Percentiles rank a stretch among this genome's conserved stretches.
phyloP scores from a whole-genome alignment of 2,329 filamentous ascomycete species.

The Paracamarosporium sp. region DNA sequence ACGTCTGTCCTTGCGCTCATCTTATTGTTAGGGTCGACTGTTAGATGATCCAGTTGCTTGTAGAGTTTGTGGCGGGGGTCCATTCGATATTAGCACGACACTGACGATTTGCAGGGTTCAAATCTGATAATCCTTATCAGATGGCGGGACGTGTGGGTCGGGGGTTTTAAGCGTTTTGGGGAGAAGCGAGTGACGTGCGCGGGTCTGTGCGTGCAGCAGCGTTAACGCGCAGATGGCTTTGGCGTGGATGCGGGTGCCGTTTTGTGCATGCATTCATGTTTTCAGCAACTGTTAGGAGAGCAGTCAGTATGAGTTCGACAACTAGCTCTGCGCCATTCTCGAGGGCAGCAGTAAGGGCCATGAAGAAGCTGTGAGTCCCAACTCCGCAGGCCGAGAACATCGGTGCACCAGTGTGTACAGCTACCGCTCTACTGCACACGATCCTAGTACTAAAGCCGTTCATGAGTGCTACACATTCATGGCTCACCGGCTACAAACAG shows the following conservation, averaged over 20 bases:
- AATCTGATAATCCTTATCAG: conserved; percentile 40
- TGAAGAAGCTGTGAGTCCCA: conserved; percentile 74
- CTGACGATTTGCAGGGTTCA: conserved; percentile 27
- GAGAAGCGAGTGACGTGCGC: conserved; percentile 20
- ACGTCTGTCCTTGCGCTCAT: conserved; percentile 55
- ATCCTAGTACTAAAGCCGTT: background rate
- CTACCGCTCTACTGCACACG: background rate
- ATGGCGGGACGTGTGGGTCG: conserved; percentile 18
- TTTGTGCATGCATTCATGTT: conserved; percentile 33
- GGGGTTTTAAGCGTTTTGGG: conserved; percentile 8
- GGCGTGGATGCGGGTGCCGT: background rate
- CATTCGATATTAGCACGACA: conserved; percentile 21
- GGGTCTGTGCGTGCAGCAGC: conserved; percentile 13
- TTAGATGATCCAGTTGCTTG: conserved; percentile 37
- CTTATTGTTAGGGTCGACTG: conserved; percentile 23
- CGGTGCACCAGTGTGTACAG: background rate
- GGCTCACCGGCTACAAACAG: background rate
- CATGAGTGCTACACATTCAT: background rate
- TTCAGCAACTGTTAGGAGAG: conserved; percentile 40
- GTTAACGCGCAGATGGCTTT: background rate
- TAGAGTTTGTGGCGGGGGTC: conserved; percentile 44
- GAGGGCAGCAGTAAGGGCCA: conserved; percentile 74
- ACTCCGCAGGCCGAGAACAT: background rate
- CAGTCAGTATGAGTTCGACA: conserved; percentile 49
- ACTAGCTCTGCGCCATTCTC: conserved; percentile 66